A percentile compares a stretch with the other conserved stretches of the same genome.
phyloP scores from a whole-genome alignment of 164 flowering plant species.

The Magnolia officinalis region DNA sequence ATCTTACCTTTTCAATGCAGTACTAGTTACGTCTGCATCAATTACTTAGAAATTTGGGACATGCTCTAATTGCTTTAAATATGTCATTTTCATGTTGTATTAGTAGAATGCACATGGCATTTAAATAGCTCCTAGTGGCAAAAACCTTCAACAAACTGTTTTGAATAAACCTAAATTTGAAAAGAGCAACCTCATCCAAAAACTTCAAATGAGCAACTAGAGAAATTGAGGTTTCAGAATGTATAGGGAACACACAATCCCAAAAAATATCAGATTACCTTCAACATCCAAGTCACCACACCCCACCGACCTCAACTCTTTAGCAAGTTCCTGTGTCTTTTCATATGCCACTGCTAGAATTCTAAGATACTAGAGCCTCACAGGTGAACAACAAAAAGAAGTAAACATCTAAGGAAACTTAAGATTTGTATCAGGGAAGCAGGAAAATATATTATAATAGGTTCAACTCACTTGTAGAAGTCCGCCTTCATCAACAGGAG shows the following conservation, averaged over 20 bases:
- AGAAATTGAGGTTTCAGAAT: background rate
- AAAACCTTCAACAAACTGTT: too few species aligned
- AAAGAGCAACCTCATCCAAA: too few species aligned
- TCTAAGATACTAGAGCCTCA: conserved; percentile 79
- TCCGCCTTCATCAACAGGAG: conserved; percentile 86
- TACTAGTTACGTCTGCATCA: too few species aligned
- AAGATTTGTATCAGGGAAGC: conserved; percentile 5
- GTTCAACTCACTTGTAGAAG: conserved; percentile 73
- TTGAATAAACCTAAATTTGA: too few species aligned
- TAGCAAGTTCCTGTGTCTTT: conserved; percentile 92
- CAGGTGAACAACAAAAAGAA: conserved; percentile 17
- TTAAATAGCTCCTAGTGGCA: too few species aligned
- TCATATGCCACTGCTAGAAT: conserved; percentile 94
- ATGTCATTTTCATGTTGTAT: background rate
- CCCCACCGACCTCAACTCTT: conserved; percentile 80
- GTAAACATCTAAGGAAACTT: conserved; percentile 19
- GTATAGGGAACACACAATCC: background rate
- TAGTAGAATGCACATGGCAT: too few species aligned
- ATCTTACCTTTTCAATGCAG: too few species aligned
- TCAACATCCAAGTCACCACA: conserved; percentile 99
- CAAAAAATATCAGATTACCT: conserved; percentile 33
- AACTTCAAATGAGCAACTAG: background rate
- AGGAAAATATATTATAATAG: background rate
- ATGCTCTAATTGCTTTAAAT: background rate
- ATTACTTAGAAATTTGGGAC: too few species aligned